Percentiles rank a stretch among this genome's conserved stretches.
These are phyloP conservation scores for Lachancea quebecensis DNA, from an alignment of 805 yeast genomes.

Conservation along the genomic window DNA sequence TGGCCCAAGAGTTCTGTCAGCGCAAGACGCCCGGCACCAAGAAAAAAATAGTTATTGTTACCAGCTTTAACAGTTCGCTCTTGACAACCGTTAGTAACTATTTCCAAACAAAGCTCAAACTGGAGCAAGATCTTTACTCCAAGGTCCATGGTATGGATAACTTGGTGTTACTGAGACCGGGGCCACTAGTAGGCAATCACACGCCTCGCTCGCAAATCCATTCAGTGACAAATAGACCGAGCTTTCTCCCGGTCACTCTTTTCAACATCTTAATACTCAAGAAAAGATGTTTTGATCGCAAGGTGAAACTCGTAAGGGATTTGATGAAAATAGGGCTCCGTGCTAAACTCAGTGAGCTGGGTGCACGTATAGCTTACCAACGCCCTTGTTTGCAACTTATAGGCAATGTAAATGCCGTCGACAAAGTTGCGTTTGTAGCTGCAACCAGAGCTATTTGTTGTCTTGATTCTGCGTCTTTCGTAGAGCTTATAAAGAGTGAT, in stretches of 20 bases:
- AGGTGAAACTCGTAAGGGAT: constrained; percentile 9
- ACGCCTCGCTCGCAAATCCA: neutral
- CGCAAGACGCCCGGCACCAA: neutral
- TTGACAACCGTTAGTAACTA: constrained; percentile 16
- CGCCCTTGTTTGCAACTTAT: constrained; percentile 19
- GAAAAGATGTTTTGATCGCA: constrained; percentile 12
- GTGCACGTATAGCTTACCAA: constrained; percentile 18
- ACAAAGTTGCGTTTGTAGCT: constrained; percentile 16
- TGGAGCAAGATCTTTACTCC: constrained; percentile 17
- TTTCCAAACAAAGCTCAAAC: constrained; percentile 15
- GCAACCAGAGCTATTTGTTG: constrained; percentile 13
- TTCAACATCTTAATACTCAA: constrained; percentile 8
- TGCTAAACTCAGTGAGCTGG: constrained; percentile 16
- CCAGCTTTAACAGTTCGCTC: constrained; percentile 19
- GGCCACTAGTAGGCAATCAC: constrained; percentile 26
- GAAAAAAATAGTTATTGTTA: constrained; percentile 17
- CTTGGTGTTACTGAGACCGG: constrained; percentile 21
- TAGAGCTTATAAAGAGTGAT: constrained; percentile 17
- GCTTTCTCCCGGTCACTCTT: neutral
- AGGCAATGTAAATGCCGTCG: constrained; percentile 23
- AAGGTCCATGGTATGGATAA: constrained; percentile 9
- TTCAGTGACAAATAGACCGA: neutral
- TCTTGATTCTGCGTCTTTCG: constrained; percentile 4
- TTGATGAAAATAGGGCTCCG: constrained; percentile 11
- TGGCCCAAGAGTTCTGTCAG: constrained; percentile 12